phyloP scores from a whole-genome alignment of 495 filamentous ascomycete genomes.

The Thermothielavioides terrestris region DNA sequence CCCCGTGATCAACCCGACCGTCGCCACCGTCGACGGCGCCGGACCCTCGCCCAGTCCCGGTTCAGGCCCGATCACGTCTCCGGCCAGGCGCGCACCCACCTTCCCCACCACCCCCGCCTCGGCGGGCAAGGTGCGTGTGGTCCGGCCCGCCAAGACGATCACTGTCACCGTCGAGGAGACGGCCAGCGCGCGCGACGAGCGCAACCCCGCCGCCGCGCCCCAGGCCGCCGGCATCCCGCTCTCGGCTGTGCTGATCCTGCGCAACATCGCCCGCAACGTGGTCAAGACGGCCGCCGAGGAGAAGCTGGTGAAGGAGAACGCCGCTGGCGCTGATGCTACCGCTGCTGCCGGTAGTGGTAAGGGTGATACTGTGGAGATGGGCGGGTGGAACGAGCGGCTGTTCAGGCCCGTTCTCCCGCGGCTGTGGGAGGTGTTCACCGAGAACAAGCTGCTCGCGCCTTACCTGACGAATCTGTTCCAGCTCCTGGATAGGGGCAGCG shows the following conservation, averaged over 20 bases:
- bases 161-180: constrained; percentile 54
- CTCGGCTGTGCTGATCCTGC: constrained; percentile 72
- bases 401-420: constrained; percentile 43
- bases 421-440: constrained; percentile 45
- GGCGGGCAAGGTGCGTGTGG: constrained; percentile 40
- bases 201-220: constrained; percentile 41
- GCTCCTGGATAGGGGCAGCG: constrained; percentile 14
- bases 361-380: constrained; percentile 15
- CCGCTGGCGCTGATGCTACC: constrained; percentile 20
- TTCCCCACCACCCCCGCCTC: neutral
- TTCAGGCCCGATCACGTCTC: neutral
- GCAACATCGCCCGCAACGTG: constrained; percentile 77
- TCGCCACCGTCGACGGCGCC: neutral
- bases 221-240: constrained; percentile 80
- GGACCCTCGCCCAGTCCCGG: neutral
- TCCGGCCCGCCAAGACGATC: constrained; percentile 47
- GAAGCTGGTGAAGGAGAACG: constrained; percentile 41
- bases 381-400: constrained; percentile 41
- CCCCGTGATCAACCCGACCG: constrained; percentile 3
- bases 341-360: neutral
- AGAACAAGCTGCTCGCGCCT: constrained; percentile 41
- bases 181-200: constrained; percentile 58
- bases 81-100: constrained; percentile 7
- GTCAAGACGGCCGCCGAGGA: constrained; percentile 50
- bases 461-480: constrained; percentile 22